Conservation (phyloP, 1,284 basidiomycete genomes). For the Tylopilus sp. region DNA sequence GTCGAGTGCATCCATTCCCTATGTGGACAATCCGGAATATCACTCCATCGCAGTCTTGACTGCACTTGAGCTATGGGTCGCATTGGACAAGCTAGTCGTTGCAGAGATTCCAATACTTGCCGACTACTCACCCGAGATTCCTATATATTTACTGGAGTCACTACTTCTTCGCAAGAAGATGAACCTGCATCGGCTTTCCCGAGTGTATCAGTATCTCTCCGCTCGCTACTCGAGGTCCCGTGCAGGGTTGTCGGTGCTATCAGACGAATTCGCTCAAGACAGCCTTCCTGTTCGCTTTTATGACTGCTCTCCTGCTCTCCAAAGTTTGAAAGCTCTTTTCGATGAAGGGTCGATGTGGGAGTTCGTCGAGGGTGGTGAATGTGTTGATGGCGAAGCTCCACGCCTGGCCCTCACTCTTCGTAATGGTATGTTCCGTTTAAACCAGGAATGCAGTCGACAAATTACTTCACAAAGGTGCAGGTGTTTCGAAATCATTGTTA, state of each 20-base stretch:
- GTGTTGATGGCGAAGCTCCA: neutral
- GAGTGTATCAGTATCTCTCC: constrained; percentile 6
- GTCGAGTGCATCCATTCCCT: neutral
- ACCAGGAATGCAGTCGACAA: neutral
- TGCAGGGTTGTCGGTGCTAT: neutral
- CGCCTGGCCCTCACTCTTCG: neutral
- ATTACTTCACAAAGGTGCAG: neutral
- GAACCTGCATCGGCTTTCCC: constrained; percentile 2
- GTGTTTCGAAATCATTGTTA: neutral
- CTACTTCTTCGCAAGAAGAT: constrained; percentile 1
- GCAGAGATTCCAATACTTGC: neutral
- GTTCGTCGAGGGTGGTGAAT: neutral
- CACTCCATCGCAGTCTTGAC: neutral
- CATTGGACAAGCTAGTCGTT: neutral
- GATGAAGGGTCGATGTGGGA: neutral
- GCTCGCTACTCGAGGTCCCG: neutral
- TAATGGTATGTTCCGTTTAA: neutral
- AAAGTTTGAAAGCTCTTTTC: neutral
- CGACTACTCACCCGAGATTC: constrained; percentile 4
- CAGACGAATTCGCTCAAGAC: constrained; percentile 38
- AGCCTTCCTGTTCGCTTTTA: constrained; percentile 19
- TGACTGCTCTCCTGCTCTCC: constrained; percentile 1
- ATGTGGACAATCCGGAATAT: neutral
- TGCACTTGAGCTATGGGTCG: neutral
- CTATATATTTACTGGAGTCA: neutral